These are phyloP conservation scores for Paxillus involutus DNA, from an alignment of 768 basidiomycete genomes.

Conservation along the genomic window DNA sequence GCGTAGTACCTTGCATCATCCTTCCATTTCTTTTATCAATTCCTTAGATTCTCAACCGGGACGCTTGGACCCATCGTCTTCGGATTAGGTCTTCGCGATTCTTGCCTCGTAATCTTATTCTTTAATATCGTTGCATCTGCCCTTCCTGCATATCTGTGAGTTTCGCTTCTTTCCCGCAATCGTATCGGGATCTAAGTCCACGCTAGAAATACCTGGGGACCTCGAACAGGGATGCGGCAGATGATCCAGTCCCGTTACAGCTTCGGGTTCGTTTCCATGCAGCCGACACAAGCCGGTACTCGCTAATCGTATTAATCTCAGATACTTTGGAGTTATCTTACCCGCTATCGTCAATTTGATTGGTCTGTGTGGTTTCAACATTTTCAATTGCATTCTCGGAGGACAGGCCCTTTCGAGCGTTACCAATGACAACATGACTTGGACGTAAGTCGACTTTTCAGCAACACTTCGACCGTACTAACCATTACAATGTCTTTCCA, in stretches of 20 bases:
- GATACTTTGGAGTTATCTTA: conserved; percentile 55
- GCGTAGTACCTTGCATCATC: conserved; percentile 9
- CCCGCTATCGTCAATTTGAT: conserved; percentile 58
- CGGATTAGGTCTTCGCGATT: conserved; percentile 58
- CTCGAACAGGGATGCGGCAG: conserved; percentile 76
- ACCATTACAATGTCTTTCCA: conserved; percentile 8
- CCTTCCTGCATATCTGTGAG: conserved; percentile 63
- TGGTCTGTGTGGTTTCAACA: conserved; percentile 62
- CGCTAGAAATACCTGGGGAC: conserved; percentile 66
- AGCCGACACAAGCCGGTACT: conserved; percentile 29
- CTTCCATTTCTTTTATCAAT: neutral
- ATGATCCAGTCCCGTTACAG: conserved; percentile 74
- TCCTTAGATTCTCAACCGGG: conserved; percentile 60
- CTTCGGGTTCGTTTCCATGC: conserved; percentile 48
- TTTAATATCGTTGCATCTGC: conserved; percentile 62
- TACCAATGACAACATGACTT: conserved; percentile 47
- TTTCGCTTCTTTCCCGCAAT: neutral
- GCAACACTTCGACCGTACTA: conserved; percentile 3
- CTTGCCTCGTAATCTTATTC: conserved; percentile 64
- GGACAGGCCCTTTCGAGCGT: conserved; percentile 65
- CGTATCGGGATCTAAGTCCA: neutral
- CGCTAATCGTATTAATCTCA: conserved; percentile 2
- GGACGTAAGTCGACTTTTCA: conserved; percentile 39
- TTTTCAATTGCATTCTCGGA: conserved; percentile 66
- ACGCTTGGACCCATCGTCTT: conserved; percentile 66